Evolutionary conservation across 1,284 basidiomycete genomes (phyloP).

Genomic region (Microbotryum silenes-acaulis): DNA sequence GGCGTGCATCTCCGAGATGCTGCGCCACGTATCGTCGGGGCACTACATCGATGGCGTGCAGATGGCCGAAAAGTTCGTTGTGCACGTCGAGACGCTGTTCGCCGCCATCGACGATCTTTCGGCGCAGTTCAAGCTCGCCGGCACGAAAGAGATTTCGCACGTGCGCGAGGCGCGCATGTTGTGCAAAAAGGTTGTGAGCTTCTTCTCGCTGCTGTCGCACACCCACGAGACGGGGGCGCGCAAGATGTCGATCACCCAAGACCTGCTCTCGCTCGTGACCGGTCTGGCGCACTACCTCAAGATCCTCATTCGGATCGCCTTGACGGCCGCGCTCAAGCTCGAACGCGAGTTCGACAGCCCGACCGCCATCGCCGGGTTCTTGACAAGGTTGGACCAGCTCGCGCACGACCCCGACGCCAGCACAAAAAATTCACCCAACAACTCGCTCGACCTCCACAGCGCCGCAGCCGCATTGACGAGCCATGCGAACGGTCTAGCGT

Average conservation of each 20-base stretch:
- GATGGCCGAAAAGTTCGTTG: constrained; percentile 96
- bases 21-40: constrained; percentile 91
- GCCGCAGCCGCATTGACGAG: constrained; percentile 44
- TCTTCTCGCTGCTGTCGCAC: constrained; percentile 94
- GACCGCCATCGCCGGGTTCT: constrained; percentile 78
- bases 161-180: constrained; percentile 96
- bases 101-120: constrained; percentile 95
- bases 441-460: constrained; percentile 14
- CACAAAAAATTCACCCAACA: constrained; percentile 6
- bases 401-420: constrained; percentile 58
- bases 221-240: constrained; percentile 84
- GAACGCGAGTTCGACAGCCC: constrained; percentile 79
- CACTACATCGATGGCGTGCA: constrained; percentile 93
- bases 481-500: constrained; percentile 43
- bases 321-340: constrained; percentile 90
- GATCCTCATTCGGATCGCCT: constrained; percentile 94
- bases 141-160: constrained; percentile 94
- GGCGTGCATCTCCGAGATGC: constrained; percentile 99
- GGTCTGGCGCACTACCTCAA: constrained; percentile 98
- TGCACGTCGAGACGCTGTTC: constrained; percentile 97
- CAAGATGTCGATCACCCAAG: constrained; percentile 92
- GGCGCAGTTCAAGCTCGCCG: constrained; percentile 71
- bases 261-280: constrained; percentile 93
- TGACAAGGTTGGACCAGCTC: constrained; percentile 84
- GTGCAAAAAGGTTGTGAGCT: constrained; percentile 96